Conservation (phyloP, 1,284 basidiomycete species). For the Moesziomyces antarcticus region DNA sequence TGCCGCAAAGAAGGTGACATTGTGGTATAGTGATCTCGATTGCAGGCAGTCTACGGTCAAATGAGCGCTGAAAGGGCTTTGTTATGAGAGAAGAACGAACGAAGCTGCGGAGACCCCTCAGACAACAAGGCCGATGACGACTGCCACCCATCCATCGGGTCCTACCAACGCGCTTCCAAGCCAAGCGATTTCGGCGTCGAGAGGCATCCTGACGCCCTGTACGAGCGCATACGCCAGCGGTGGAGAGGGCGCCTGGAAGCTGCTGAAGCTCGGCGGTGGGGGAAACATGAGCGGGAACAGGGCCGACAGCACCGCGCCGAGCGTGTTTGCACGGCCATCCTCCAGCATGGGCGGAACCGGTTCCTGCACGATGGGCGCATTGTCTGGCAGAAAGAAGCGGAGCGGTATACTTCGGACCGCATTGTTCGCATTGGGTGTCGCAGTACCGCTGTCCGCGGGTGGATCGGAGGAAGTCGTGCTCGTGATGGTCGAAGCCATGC, state of each 20-base stretch:
- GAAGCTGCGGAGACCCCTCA: background rate
- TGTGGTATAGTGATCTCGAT: background rate
- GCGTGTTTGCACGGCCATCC: constrained; percentile 70
- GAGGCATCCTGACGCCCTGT: constrained; percentile 86
- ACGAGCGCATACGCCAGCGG: constrained; percentile 74
- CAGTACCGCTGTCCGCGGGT: constrained; percentile 13
- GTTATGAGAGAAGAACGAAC: background rate
- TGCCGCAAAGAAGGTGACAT: too few relatives aligned
- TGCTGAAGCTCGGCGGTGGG: constrained; percentile 53
- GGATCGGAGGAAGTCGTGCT: constrained; percentile 35
- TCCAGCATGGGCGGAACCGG: constrained; percentile 76
- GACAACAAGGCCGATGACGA: constrained; percentile 34
- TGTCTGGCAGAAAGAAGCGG: constrained; percentile 83
- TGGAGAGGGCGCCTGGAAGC: constrained; percentile 41
- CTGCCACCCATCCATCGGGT: constrained; percentile 84
- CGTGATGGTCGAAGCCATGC: constrained; percentile 35
- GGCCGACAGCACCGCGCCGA: constrained; percentile 68
- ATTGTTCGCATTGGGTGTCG: constrained; percentile 10
- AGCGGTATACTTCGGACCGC: constrained; percentile 71
- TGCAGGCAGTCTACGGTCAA: background rate
- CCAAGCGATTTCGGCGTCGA: constrained; percentile 91
- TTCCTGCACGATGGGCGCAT: constrained; percentile 89
- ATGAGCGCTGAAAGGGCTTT: too few relatives aligned
- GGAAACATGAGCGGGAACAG: constrained; percentile 71
- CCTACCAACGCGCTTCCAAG: constrained; percentile 87